phyloP scores from a whole-genome alignment of 2,329 filamentous ascomycete genomes.

The Acrodontium crateriforme region DNA sequence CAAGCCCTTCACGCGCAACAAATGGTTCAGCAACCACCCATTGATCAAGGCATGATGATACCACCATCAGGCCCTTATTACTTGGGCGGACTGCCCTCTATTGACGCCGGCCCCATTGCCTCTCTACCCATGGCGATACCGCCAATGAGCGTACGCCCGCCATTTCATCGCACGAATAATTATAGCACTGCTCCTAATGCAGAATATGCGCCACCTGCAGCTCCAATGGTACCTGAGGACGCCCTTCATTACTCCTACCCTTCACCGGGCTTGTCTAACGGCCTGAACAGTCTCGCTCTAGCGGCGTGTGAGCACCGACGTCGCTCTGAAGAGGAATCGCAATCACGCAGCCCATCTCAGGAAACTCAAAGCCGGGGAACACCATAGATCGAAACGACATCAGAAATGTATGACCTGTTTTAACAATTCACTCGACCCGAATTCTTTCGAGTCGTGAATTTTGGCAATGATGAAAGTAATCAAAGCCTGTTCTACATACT shows the following conservation, averaged over 20 bases:
- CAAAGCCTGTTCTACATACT: too few species aligned
- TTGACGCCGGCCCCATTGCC: conserved; percentile 21
- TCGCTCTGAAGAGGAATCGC: conserved; percentile 19
- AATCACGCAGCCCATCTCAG: conserved; percentile 12
- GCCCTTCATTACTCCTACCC: conserved; percentile 23
- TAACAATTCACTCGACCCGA: too few species aligned
- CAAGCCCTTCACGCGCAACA: conserved; percentile 5
- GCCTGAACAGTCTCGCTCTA: conserved; percentile 24
- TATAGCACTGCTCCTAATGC: conserved; percentile 21
- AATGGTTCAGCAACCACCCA: conserved; percentile 8
- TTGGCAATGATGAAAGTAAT: too few species aligned
- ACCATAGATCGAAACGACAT: too few species aligned
- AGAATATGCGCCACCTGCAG: conserved; percentile 19
- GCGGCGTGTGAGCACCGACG: conserved; percentile 23
- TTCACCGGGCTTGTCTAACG: conserved; percentile 24
- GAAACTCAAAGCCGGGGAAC: too few species aligned
- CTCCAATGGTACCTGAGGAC: conserved; percentile 17
- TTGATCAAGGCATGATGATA: conserved; percentile 16
- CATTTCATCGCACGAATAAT: conserved; percentile 17
- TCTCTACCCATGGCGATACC: conserved; percentile 21
- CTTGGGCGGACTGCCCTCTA: conserved; percentile 11
- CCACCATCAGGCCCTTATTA: conserved; percentile 21
- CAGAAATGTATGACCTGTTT: too few species aligned
- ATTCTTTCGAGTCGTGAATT: too few species aligned
- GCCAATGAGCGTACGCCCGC: conserved; percentile 18